Conservation (phyloP, 2,329 filamentous ascomycete species). For the Aspergillus pseudoviridinutans region DNA sequence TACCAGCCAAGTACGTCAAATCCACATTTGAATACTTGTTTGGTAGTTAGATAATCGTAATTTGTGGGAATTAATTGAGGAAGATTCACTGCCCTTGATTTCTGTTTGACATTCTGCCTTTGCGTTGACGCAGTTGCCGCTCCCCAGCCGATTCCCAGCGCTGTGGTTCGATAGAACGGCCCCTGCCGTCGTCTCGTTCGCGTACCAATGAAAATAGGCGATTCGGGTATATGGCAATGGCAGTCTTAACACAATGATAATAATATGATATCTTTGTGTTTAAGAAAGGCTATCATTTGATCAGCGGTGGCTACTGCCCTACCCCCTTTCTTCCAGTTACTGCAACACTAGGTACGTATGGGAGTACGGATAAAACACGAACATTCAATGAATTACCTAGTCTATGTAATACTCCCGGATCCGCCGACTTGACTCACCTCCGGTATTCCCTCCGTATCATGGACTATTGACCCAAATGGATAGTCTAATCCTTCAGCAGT, state of each 20-base stretch:
- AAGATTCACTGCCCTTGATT: background rate
- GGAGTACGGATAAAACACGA: background rate
- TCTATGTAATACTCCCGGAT: background rate
- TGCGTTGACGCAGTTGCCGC: background rate
- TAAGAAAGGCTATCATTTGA: background rate
- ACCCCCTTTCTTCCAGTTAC: background rate
- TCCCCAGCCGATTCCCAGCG: background rate
- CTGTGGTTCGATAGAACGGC: background rate
- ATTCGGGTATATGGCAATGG: background rate
- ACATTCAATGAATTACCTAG: background rate
- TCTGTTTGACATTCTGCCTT: background rate
- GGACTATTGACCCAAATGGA: background rate
- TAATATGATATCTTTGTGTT: background rate
- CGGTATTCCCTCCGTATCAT: background rate
- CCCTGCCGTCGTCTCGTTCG: background rate
- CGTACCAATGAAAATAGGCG: background rate
- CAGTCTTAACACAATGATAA: background rate
- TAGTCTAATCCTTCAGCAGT: background rate
- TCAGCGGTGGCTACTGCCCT: background rate
- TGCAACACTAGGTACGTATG: background rate
- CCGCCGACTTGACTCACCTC: background rate
- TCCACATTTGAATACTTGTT: background rate
- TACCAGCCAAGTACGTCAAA: background rate
- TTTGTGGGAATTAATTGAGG: background rate
- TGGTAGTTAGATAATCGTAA: background rate